Base-by-base conservation (phyloP, 768 basidiomycete genomes). In the Collybiopsis confluens region DNA sequence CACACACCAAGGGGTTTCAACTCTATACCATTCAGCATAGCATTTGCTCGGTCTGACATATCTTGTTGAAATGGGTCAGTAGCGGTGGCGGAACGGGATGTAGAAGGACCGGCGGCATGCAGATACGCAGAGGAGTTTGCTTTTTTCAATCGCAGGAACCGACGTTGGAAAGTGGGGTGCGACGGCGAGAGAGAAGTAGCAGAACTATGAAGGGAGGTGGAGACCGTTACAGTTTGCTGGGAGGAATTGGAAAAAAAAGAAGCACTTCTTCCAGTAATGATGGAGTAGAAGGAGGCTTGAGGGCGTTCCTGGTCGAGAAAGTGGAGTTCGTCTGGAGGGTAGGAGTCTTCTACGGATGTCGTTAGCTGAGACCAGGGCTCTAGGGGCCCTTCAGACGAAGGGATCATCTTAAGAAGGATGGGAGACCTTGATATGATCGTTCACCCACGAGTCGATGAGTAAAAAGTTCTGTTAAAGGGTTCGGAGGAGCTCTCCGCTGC, bases 241-340 rank as follows among this genome's bases (percentile, higher is more conserved):
- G 47, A 48, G n/a, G 21, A 15, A 24, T 48, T 48, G 24, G 47
- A 48, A 16, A 48, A 48, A 11, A 48, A 15, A 21, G 47, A 48
- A 35, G 18, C 11, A 21, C 20, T 37, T 28, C 23, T 48, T 30
- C 47, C 30, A 13, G 47, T 37, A 15, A 48, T 36, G 11, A 48
- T 8, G 13, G 47, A 48, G 16, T 48, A 48, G 6, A 48, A 8
- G 2, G 47, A 48, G 20, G 47, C 13, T 33, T 13, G 30, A 13
- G 6, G 30, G 6, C 30, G 6, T 33, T 13, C 13, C 30, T 33
- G 30, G 13, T 33, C 30, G 5, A 13, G 30, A 5, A 33, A 33
- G 13, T 33, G 6, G 5, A 6, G 30, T 33, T 33, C 30, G 5
- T 33, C 30, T 6, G 30, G 5, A 13, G 30, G 30, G 13, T 6